These are phyloP conservation scores for Ostreobium quekettii DNA, from an alignment of 139 green algal genomes.

Conservation along the genomic window DNA sequence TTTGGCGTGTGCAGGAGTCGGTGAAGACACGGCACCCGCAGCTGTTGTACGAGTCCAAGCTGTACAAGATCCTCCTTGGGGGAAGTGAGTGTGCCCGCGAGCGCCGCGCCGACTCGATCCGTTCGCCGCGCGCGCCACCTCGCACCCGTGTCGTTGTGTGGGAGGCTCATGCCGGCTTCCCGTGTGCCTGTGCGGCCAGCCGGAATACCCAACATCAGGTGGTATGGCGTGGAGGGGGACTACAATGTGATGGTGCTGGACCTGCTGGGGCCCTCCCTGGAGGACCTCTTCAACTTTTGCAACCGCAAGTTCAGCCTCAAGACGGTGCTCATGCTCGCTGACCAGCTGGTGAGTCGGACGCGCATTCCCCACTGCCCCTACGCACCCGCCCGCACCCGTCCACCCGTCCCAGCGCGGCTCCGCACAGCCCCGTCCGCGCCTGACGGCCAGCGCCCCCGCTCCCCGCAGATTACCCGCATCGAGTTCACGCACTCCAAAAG, in stretches of 20 bases:
- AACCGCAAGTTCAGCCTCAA: constrained; percentile 96
- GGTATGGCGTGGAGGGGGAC: constrained; percentile 98
- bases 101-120: background rate
- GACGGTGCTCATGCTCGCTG: constrained; percentile 97
- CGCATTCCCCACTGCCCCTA: background rate
- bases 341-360: constrained; percentile 79
- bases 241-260: constrained; percentile 99
- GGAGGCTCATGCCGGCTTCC: background rate
- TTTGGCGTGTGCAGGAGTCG: constrained; percentile 57
- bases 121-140: background rate
- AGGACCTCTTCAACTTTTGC: constrained; percentile 99
- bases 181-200: constrained; percentile 50
- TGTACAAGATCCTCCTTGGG: constrained; percentile 92
- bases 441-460: too few relatives aligned
- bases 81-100: constrained; percentile 53
- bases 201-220: constrained; percentile 96
- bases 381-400: background rate
- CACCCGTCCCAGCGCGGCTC: too few relatives aligned
- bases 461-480: constrained; percentile 80
- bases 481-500: constrained; percentile 96
- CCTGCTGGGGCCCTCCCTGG: constrained; percentile 88
- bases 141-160: background rate
- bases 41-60: constrained; percentile 90
- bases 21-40: constrained; percentile 84
- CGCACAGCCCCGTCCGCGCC: too few relatives aligned